Percentiles rank a stretch among this genome's conserved stretches.
Conservation (phyloP, 345 rosid species). For the Erucastrum elatum region DNA sequence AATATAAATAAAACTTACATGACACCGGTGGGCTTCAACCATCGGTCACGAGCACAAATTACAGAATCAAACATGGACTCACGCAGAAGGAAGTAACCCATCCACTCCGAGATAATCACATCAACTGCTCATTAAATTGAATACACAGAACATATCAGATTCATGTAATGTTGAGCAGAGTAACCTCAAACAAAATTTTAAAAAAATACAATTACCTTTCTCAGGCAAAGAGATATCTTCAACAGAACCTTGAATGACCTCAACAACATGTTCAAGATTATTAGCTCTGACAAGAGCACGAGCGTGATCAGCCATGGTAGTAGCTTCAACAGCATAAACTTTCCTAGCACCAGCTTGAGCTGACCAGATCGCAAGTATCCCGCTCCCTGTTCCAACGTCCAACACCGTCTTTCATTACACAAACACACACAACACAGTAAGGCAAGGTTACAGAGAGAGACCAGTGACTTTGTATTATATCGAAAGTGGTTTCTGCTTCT, state of each 20-base stretch:
- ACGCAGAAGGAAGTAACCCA: slow-evolving; percentile 95
- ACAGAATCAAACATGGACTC: slow-evolving; percentile 99
- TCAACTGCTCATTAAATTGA: slow-evolving; percentile 62
- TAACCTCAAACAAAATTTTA: not conserved
- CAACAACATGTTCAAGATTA: slow-evolving; percentile 67
- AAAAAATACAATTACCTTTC: slow-evolving; percentile 54
- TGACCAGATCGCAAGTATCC: slow-evolving; percentile 98
- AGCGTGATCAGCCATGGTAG: slow-evolving; percentile 94
- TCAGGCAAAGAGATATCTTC: slow-evolving; percentile 87
- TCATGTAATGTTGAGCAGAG: not conserved
- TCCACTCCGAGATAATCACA: slow-evolving; percentile 98
- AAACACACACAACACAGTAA: not conserved
- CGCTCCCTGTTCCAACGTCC: slow-evolving; percentile 99
- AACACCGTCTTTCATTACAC: slow-evolving; percentile 59
- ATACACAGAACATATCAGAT: not conserved
- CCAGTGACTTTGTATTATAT: not conserved
- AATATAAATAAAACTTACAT: slow-evolving; percentile 57
- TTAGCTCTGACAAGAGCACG: slow-evolving; percentile 77
- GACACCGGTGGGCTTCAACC: slow-evolving; percentile 90
- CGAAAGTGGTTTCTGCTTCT: not conserved
- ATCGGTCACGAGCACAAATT: slow-evolving; percentile 93
- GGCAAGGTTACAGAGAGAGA: slow-evolving; percentile 11
- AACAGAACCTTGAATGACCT: slow-evolving; percentile 82
- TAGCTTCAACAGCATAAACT: slow-evolving; percentile 97
- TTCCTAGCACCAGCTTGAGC: slow-evolving; percentile 99